Base-by-base conservation (phyloP, 2,329 filamentous ascomycete species). In the Aspergillus quadricinctus region DNA sequence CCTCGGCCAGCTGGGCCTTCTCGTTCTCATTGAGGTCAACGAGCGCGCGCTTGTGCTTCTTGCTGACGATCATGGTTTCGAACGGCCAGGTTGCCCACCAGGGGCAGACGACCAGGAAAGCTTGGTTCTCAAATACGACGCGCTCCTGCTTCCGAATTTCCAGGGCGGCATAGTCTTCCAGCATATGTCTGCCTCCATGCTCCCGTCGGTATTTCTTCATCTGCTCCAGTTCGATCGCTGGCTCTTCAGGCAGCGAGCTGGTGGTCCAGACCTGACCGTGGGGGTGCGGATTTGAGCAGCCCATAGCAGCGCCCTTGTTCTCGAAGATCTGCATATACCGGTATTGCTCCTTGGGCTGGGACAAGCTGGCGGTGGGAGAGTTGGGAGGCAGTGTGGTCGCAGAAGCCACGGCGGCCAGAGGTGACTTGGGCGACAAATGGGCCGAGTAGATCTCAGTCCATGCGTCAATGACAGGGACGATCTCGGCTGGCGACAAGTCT, bases 51-150 rank as follows among this genome's bases (percentile, higher is more conserved):
- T 92, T 88, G 72, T 97, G 92, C 59, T 85, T 80, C 77, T 91
- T 95, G 59, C 90, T 85, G 29, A 97, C 80, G 57, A 99, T 83
- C 80, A 99, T 88, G 49, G 93, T 88, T 78, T 99, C 94, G 60
- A 97, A 99, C 0, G 94, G 94, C 94, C 94, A 99, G 19, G 91
- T 83, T 0, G 91, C 94, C 94, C 94, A 99, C 92, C 94, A 99
- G 0, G 94, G 94, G 68, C 92, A 96, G 17, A 97, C 84, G 0
- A 92, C 88, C 45, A 96, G 78, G 73, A 97, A 99, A 0, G 81
- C 81, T 10, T 83, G 83, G 71, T 99, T 99, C 72, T 95, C 87
- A 71, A 89, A 96, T 0, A 99, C 89, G 8, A 96, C 83, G 10
- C 94, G 86, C 75, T 96, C 92, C 63, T 86, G 77, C 77, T 95